A percentile compares a stretch with the other conserved stretches of the same genome.
These are phyloP conservation scores for Oropetium thomaeum DNA, from an alignment of 176 grass and related monocot species.

Conservation along the genomic window DNA sequence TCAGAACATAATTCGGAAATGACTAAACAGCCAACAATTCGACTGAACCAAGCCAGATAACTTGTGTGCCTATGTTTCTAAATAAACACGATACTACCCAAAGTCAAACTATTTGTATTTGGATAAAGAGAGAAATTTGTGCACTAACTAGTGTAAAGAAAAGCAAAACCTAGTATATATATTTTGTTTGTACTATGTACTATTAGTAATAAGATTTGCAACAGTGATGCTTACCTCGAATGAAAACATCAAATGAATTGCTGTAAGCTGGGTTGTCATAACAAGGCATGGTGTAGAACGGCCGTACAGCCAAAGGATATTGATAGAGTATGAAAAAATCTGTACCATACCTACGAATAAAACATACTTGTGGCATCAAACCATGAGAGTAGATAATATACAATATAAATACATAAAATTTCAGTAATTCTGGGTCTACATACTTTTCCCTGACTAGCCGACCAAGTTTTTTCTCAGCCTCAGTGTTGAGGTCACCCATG, in stretches of 20 bases:
- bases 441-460: slow-evolving; percentile 81
- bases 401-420: not conserved
- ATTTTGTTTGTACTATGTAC: not conserved
- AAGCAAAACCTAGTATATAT: not conserved
- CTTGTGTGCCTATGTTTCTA: too few relatives aligned
- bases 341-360: slow-evolving; percentile 62
- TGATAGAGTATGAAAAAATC: slow-evolving; percentile 87
- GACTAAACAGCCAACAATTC: too few relatives aligned
- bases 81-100: not conserved
- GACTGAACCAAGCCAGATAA: too few relatives aligned
- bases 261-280: slow-evolving; percentile 71
- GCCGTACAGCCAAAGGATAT: slow-evolving; percentile 89
- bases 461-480: slow-evolving; percentile 91
- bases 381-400: not conserved
- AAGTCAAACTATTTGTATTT: not conserved
- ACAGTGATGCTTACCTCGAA: slow-evolving; percentile 62
- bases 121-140: not conserved
- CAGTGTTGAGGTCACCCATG: slow-evolving; percentile 91
- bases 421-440: not conserved
- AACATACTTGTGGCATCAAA: not conserved
- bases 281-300: slow-evolving; percentile 98
- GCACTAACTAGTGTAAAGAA: not conserved
- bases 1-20: not conserved
- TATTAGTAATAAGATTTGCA: not conserved
- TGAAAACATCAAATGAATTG: slow-evolving; percentile 96